Conservation (phyloP, 2,329 filamentous ascomycete species). For the Sphaerostilbella broomeana region DNA sequence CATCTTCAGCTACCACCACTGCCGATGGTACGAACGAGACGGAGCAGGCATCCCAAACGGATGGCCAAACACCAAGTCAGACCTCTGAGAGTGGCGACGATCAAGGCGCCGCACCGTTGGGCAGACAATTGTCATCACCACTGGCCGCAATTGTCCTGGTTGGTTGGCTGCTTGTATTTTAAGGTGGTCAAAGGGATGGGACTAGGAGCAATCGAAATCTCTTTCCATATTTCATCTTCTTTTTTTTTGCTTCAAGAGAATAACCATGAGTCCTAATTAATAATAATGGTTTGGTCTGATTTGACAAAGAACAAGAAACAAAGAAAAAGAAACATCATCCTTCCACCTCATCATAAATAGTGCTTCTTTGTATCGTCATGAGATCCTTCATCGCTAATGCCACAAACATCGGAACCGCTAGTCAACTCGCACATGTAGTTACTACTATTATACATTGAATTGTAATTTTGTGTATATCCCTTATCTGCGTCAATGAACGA, state of each 20-base stretch:
- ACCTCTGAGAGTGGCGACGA: background rate
- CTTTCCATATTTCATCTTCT: background rate
- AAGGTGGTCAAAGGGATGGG: background rate
- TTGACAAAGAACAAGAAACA: background rate
- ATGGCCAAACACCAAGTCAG: conserved; percentile 2
- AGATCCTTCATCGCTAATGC: background rate
- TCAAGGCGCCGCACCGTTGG: conserved; percentile 8
- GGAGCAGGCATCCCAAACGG: conserved; percentile 4
- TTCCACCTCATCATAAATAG: background rate
- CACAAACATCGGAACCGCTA: too few species aligned
- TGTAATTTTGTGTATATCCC: background rate
- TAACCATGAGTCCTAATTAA: background rate
- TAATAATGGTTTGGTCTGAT: background rate
- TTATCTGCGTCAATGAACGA: background rate
- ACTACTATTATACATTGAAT: conserved; percentile 1
- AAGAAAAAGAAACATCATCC: background rate
- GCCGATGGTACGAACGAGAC: background rate
- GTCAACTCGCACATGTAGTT: background rate
- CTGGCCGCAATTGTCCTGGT: conserved; percentile 14
- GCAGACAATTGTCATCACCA: conserved; percentile 10
- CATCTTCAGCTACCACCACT: background rate
- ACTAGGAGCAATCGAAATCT: background rate
- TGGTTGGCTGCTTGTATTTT: conserved; percentile 13
- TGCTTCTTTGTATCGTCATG: background rate
- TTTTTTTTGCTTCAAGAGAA: too few species aligned